A percentile compares a stretch with the other conserved stretches of the same genome.
phyloP scores from a whole-genome alignment of 768 basidiomycete species.

The Serpula lacrymans region DNA sequence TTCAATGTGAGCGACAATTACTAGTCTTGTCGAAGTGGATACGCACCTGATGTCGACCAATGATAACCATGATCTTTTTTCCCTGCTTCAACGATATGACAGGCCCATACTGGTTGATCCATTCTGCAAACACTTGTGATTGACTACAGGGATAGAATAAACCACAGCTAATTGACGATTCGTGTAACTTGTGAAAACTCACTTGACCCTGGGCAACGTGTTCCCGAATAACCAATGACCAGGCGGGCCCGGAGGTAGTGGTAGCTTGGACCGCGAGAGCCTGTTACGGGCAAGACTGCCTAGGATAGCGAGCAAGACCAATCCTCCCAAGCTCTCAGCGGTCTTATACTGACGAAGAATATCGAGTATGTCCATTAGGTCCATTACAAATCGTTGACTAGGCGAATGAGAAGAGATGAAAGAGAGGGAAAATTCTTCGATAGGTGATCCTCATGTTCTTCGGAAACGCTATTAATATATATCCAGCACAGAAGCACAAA shows the following conservation, averaged over 20 bases:
- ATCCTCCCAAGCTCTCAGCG: constrained; percentile 14
- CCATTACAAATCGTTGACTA: no score
- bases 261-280: constrained; percentile 14
- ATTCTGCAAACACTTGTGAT: constrained; percentile 49
- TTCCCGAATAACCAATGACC: constrained; percentile 32
- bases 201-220: constrained; percentile 24
- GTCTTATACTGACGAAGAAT: no score
- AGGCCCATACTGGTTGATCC: constrained; percentile 59
- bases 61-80: constrained; percentile 26
- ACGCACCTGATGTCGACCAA: constrained; percentile 35
- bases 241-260: constrained; percentile 28
- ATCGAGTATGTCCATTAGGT: no score
- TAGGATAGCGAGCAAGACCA: constrained; percentile 16
- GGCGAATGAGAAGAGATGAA: no score
- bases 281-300: constrained; percentile 8
- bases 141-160: constrained; percentile 12
- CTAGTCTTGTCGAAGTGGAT: neutral
- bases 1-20: neutral
- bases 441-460: no score
- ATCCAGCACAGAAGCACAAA: no score
- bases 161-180: neutral
- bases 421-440: no score
- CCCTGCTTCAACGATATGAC: constrained; percentile 57
- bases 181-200: constrained; percentile 3
- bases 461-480: no score